These are phyloP conservation scores for Spatholobus suberectus DNA, from an alignment of 306 rosid genomes.

Conservation along the genomic window DNA sequence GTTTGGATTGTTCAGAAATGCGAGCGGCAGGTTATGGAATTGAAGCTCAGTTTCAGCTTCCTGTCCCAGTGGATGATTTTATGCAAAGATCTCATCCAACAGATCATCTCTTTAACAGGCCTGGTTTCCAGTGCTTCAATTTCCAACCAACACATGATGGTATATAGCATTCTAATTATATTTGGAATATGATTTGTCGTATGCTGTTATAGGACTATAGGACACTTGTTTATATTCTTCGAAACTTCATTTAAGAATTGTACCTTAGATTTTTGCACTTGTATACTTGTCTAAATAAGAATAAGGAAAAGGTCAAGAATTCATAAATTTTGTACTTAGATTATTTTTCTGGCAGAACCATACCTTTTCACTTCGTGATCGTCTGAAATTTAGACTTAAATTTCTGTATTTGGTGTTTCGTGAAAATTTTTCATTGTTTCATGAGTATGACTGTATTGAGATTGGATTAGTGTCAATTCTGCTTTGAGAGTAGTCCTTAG, in stretches of 20 bases:
- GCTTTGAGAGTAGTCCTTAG: conserved; percentile 70
- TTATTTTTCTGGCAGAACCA: conserved; percentile 8
- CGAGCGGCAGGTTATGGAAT: conserved; percentile 96
- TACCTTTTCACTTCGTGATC: not conserved
- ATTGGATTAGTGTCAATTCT: conserved; percentile 46
- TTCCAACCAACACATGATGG: conserved; percentile 83
- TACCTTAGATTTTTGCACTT: too few species aligned
- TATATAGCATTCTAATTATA: conserved; percentile 49
- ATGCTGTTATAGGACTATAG: not conserved
- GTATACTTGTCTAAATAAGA: too few species aligned
- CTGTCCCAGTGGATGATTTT: conserved; percentile 93
- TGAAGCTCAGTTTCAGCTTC: conserved; percentile 92
- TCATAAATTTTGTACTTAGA: not conserved
- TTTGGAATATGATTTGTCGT: conserved; percentile 14
- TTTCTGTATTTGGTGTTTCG: conserved; percentile 20
- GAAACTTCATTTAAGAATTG: not conserved
- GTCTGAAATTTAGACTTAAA: not conserved
- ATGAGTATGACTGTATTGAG: conserved; percentile 34
- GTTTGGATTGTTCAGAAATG: conserved; percentile 95
- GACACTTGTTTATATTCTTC: conserved; percentile 17
- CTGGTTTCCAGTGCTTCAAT: conserved; percentile 76
- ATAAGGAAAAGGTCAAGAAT: not conserved
- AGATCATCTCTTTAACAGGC: conserved; percentile 77
- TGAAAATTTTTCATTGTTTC: conserved; percentile 3
- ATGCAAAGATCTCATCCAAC: conserved; percentile 92